phyloP scores from a whole-genome alignment of 139 green algal species.

The Tetradesmus obliquus region DNA sequence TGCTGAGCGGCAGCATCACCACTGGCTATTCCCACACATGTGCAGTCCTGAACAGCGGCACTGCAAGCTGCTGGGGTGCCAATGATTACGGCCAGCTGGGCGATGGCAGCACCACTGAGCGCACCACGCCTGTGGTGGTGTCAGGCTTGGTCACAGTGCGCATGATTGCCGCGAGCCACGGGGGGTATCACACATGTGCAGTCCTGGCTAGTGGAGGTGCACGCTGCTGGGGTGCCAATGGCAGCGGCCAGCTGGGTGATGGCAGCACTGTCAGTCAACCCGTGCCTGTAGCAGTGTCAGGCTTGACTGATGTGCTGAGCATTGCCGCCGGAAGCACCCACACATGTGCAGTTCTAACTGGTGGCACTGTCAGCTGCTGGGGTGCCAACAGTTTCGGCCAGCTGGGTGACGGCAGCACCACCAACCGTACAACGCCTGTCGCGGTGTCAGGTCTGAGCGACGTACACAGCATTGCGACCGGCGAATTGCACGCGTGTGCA shows the following conservation, averaged over 20 bases:
- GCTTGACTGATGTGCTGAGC: background rate
- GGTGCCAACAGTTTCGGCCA: background rate
- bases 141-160: no score
- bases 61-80: no score
- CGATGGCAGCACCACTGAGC: no score
- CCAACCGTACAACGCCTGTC: background rate
- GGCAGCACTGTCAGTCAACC: background rate
- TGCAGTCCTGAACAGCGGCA: no score
- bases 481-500: background rate
- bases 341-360: background rate
- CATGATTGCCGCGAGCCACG: no score
- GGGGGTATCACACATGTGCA: no score
- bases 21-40: no score
- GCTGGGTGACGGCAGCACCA: background rate
- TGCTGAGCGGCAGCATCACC: no score
- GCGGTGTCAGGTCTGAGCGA: background rate
- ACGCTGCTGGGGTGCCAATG: background rate
- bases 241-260: background rate
- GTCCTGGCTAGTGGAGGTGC: no score
- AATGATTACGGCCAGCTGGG: no score
- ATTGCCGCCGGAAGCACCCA: background rate
- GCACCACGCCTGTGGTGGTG: no score
- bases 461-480: background rate
- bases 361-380: background rate
- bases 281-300: background rate